Percentiles rank a stretch among this genome's conserved stretches.
Evolutionary conservation across 2,329 filamentous ascomycete species (phyloP).

Genomic region (Colletotrichum sp.): DNA sequence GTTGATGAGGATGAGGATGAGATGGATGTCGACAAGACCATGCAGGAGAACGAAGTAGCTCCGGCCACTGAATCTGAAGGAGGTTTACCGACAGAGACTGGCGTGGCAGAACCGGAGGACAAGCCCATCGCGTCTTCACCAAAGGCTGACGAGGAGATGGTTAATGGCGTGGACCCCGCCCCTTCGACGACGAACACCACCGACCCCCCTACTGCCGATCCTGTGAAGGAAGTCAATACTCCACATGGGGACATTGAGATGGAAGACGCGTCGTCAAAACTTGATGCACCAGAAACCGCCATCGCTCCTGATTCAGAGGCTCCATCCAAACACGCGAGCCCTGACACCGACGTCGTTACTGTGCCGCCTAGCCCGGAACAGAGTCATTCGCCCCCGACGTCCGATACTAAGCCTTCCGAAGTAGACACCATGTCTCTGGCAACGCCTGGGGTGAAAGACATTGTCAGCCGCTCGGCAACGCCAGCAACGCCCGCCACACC

Average conservation of each 20-base stretch:
- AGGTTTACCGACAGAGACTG: background rate
- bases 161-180: background rate
- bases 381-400: conserved; percentile 53
- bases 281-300: conserved; percentile 24
- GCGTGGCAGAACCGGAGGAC: background rate
- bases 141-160: background rate
- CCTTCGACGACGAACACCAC: background rate
- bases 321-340: conserved; percentile 36
- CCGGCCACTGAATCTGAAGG: background rate
- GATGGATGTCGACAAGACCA: conserved; percentile 4
- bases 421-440: conserved; percentile 40
- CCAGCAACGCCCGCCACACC: conserved; percentile 34
- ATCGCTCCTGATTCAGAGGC: conserved; percentile 24
- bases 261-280: conserved; percentile 27
- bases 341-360: conserved; percentile 49
- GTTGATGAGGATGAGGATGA: background rate
- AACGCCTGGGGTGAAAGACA: conserved; percentile 23
- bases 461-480: conserved; percentile 36
- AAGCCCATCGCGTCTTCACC: background rate
- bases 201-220: background rate
- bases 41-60: background rate
- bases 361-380: conserved; percentile 47
- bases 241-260: conserved; percentile 36
- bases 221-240: conserved; percentile 15
- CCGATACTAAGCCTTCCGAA: conserved; percentile 58